Base-by-base conservation (phyloP, 768 basidiomycete species). In the Pleurotus pulmonarius region DNA sequence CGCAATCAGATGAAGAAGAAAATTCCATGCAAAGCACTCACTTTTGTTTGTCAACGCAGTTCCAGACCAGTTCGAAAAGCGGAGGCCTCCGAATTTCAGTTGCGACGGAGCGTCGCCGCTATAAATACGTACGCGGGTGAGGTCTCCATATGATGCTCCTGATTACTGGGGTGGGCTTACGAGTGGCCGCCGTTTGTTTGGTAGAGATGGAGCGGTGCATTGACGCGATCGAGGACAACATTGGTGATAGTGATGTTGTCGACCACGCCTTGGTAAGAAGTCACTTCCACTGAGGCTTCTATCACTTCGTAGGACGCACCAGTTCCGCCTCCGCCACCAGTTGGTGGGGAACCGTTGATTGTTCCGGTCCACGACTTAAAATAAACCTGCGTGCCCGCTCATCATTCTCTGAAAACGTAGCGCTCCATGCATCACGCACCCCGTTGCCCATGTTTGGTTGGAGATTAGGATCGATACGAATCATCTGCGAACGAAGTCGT, bases 371-470 rank as follows among this genome's bases (percentile, higher is more conserved):
- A 84, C 0, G 80, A 75, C 65, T 84, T 83, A 65, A 83, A 76
- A 65, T 82, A 83, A 4, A 81, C 75, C 81, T 82, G 52, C 25
- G 51, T 37, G 49, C 7, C 18, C 4, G 18, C 41, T 20, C 18
- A 16, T 38, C 16, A 53, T 25, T 49, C 43, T 56, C 44, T 13
- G 12, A 3, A 57, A n/a, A 7, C 20, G 46, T 18, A 24, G 3
- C 9, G 18, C 24, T 29, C 7, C 34, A 15, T 40, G 26, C 9
- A 26, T 4, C 18, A 59, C 72, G 60, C 56, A 83, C 81, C 22
- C 80, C 83, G 52, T 73, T 76, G 1, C 64, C 70, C 81, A 83
- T 83, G 67, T 82, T 80, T 11, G 83, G 83, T 61, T 85, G 82
- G 7, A 81, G 70, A 16, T 67, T 67, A 1, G 77, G 62, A 57